A percentile compares a stretch with the other conserved stretches of the same genome.
These are phyloP conservation scores for Barnettozyma populi DNA, from an alignment of 805 yeast species.

Conservation along the genomic window DNA sequence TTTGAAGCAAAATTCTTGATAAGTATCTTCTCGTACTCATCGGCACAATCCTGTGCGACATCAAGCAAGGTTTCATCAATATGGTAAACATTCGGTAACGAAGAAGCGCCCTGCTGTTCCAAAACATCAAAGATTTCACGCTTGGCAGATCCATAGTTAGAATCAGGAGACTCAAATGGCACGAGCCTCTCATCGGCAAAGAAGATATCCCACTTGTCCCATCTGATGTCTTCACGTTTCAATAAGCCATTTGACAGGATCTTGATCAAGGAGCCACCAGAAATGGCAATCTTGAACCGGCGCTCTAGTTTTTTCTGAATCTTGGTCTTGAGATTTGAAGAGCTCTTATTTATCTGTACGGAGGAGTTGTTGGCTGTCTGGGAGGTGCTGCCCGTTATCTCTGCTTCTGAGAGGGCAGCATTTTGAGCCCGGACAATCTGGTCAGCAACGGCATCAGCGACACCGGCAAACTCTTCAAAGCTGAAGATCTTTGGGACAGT, in stretches of 20 bases:
- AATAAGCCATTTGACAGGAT: constrained; percentile 84
- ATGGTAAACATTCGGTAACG: constrained; percentile 72
- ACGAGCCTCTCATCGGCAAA: constrained; percentile 96
- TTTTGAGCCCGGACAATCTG: constrained; percentile 89
- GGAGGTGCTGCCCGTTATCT: constrained; percentile 3
- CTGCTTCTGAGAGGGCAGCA: constrained; percentile 27
- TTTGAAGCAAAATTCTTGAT: constrained; percentile 91
- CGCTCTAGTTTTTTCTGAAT: constrained; percentile 37
- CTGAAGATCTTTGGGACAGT: constrained; percentile 92
- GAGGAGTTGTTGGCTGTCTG: constrained; percentile 12
- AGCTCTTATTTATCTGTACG: constrained; percentile 3
- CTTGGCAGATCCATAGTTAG: constrained; percentile 88
- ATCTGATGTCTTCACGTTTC: constrained; percentile 67
- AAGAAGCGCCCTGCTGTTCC: constrained; percentile 18
- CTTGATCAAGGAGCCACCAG: constrained; percentile 88
- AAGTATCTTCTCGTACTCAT: constrained; percentile 79
- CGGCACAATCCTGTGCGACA: constrained; percentile 92
- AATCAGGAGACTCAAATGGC: constrained; percentile 74
- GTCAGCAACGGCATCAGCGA: constrained; percentile 96
- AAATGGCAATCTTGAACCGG: constrained; percentile 83
- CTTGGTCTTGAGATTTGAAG: constrained; percentile 14
- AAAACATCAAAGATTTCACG: constrained; percentile 72
- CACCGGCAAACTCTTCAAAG: constrained; percentile 82
- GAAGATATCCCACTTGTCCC: constrained; percentile 94
- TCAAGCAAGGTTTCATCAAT: constrained; percentile 70